Conservation (phyloP, 768 basidiomycete genomes). For the Auriscalpium microsporum region DNA sequence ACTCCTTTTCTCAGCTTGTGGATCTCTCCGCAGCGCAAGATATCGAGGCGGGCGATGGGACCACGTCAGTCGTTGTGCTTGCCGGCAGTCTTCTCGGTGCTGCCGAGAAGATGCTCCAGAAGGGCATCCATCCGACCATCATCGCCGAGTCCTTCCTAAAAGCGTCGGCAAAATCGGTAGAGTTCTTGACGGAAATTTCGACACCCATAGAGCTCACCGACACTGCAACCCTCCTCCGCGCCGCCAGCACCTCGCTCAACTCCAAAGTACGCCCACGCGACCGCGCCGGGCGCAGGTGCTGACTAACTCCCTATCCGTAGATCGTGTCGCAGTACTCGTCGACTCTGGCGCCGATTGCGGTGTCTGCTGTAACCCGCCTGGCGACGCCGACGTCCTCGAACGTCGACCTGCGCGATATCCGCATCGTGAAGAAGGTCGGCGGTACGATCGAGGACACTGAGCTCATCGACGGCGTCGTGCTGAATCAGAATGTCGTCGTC, state of each 20-base stretch:
- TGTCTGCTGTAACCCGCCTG: conserved; percentile 89
- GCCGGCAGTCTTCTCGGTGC: conserved; percentile 90
- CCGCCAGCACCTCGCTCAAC: conserved; percentile 91
- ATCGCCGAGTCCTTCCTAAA: conserved; percentile 93
- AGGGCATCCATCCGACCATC: conserved; percentile 96
- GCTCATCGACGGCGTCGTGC: conserved; percentile 91
- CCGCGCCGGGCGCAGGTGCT: neutral
- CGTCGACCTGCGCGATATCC: conserved; percentile 93
- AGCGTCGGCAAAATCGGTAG: conserved; percentile 88
- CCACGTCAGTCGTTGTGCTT: conserved; percentile 93
- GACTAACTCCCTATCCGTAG: conserved; percentile 30
- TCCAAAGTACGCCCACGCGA: conserved; percentile 61
- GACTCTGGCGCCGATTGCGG: conserved; percentile 96
- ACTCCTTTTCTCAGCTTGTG: conserved; percentile 56
- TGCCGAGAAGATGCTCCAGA: conserved; percentile 92
- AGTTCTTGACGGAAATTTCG: conserved; percentile 88
- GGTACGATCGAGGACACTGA: conserved; percentile 99
- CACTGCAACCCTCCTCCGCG: conserved; percentile 74
- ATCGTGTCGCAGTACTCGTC: conserved; percentile 99
- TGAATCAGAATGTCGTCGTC: conserved; percentile 90
- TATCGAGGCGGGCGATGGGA: conserved; percentile 97
- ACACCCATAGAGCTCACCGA: conserved; percentile 88
- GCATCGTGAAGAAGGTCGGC: conserved; percentile 96
- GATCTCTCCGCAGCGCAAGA: conserved; percentile 98
- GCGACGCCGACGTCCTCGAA: conserved; percentile 84